These are phyloP conservation scores for Fonsecaea nubica DNA, from an alignment of 2,329 filamentous ascomycete species.

Conservation along the genomic window DNA sequence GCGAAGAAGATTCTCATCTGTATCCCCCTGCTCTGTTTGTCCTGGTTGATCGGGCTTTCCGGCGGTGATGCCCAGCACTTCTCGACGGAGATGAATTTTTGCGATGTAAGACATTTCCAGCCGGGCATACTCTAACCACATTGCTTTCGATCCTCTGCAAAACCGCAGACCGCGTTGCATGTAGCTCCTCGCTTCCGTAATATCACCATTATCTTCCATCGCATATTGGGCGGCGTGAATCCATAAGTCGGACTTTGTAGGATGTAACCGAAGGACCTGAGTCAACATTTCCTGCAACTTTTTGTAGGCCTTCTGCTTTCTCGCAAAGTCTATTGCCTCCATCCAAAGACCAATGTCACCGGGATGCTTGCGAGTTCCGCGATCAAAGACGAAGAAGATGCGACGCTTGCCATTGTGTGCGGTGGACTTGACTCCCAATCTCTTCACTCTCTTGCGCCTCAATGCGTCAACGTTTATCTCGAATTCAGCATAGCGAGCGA, in stretches of 20 bases:
- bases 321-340: constrained; percentile 84
- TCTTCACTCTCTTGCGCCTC: constrained; percentile 79
- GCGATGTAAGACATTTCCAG: constrained; percentile 91
- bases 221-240: constrained; percentile 78
- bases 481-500: constrained; percentile 79
- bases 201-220: constrained; percentile 81
- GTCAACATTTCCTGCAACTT: constrained; percentile 67
- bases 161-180: constrained; percentile 91
- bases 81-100: constrained; percentile 76
- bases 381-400: constrained; percentile 87
- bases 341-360: constrained; percentile 84
- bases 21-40: constrained; percentile 48
- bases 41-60: constrained; percentile 45
- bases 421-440: constrained; percentile 76
- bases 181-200: constrained; percentile 81
- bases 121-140: constrained; percentile 91
- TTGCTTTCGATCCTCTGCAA: constrained; percentile 72
- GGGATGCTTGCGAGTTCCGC: constrained; percentile 82
- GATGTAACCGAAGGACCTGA: constrained; percentile 80
- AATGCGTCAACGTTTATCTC: constrained; percentile 74
- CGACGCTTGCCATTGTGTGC: constrained; percentile 77
- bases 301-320: constrained; percentile 68
- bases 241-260: constrained; percentile 83
- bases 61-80: constrained; percentile 68
- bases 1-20: constrained; percentile 63